Evolutionary conservation across 352 stramenopile genomes (phyloP), one percentile per base, ranked within the genome.

Genomic region (Globisporangium polare): DNA sequence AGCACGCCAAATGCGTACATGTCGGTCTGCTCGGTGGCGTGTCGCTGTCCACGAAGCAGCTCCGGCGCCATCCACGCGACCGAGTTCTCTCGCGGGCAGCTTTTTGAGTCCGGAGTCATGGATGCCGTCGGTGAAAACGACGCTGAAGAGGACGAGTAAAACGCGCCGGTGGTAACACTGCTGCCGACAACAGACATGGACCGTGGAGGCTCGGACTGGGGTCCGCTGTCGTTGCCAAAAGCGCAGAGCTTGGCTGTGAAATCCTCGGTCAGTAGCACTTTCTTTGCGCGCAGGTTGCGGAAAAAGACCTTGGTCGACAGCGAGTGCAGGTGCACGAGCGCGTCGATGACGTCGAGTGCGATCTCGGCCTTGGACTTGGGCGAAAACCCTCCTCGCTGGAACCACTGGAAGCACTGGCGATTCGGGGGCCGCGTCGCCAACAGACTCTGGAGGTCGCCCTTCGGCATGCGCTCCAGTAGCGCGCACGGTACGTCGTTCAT

Each of bases 321-420:
- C 37, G 78, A 78, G 71, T 93, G 83, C 58, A 93, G 57, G 62
- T 89, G 89, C 58, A 86, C 81, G 29, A 93, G 70, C 22, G 73
- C 80, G 43, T 90, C 78, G 13, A 80, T 69, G 2, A 93, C 66
- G 58, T 91, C 77, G 58, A 89, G 80, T 5, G 81, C 83, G 59
- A 86, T 80, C 58, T 88, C 74, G 50, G 77, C 84, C 68, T 91
- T 93, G 26, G 79, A 52, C 43, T 87, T 80, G 6, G 59, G 65
- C 33, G 71, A 49, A 1, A 66, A 68, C 8, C 64, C 37, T 8
- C 65, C 67, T 3, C 22, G 27, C 22, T 71, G 57, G 53, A 81
- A 71, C 70, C 72, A 80, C 5, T 69, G 58, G 22, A 80, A 76
- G 49, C 73, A 68, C 15, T 77, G 58, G 8, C 66, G 47, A 26